Evolutionary conservation across 2,329 filamentous ascomycete species (phyloP).

Genomic region (Phialocephala subalpina): DNA sequence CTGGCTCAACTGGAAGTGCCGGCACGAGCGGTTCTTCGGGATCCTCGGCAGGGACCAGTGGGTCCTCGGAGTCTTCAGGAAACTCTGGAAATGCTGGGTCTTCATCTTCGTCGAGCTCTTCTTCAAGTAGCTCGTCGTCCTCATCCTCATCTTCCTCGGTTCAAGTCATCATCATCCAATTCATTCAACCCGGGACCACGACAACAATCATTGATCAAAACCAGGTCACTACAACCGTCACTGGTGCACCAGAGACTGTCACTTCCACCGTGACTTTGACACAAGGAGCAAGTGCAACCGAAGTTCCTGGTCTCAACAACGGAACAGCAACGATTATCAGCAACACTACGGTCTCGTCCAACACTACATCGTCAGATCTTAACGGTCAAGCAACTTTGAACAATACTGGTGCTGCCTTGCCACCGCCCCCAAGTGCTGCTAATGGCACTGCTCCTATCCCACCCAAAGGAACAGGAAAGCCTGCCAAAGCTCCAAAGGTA

Average conservation of each 20-base stretch:
- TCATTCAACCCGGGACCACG: conserved; percentile 22
- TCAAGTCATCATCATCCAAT: conserved; percentile 30
- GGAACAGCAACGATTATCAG: conserved; percentile 26
- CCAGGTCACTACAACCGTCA: conserved; percentile 25
- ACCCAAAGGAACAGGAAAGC: neutral
- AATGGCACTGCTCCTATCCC: conserved; percentile 2
- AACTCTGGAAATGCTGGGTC: conserved; percentile 6
- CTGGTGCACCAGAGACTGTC: conserved; percentile 21
- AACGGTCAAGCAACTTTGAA: neutral
- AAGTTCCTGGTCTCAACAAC: conserved; percentile 19
- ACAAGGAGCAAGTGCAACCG: conserved; percentile 20
- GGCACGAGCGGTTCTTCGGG: conserved; percentile 15
- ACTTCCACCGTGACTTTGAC: conserved; percentile 27
- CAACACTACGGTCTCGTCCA: conserved; percentile 26
- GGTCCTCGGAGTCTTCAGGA: neutral
- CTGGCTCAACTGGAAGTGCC: conserved; percentile 5
- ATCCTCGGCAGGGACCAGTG: conserved; percentile 10
- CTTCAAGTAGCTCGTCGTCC: conserved; percentile 21
- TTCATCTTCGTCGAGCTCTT: conserved; percentile 20
- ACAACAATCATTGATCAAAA: conserved; percentile 16
- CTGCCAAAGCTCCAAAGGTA: neutral
- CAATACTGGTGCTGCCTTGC: neutral
- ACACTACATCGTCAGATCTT: conserved; percentile 6
- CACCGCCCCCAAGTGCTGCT: neutral
- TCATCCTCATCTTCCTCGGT: conserved; percentile 25